These are phyloP conservation scores for Paramarasmius palmivorus DNA, from an alignment of 1,284 basidiomycete genomes.

Conservation along the genomic window DNA sequence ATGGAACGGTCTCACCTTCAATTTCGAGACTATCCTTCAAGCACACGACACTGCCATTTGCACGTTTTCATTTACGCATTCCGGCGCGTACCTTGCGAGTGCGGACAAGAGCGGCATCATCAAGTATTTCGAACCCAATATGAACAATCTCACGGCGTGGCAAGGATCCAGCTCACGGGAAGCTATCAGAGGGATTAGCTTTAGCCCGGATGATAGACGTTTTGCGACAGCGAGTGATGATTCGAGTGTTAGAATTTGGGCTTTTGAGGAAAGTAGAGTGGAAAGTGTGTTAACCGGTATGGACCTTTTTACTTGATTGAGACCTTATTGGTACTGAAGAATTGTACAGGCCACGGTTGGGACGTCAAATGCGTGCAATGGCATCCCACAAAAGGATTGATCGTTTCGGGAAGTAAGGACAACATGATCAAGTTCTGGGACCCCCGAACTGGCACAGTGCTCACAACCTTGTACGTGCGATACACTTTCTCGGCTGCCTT, in stretches of 20 bases:
- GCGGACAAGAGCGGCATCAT: slow-evolving; percentile 93
- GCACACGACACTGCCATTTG: slow-evolving; percentile 96
- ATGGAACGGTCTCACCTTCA: slow-evolving; percentile 99
- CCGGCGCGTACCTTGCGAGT: slow-evolving; percentile 88
- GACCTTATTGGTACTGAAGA: slow-evolving; percentile 4
- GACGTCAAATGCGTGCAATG: slow-evolving; percentile 98
- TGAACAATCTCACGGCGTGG: slow-evolving; percentile 97
- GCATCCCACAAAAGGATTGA: slow-evolving; percentile 94
- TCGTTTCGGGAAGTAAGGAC: slow-evolving; percentile 95
- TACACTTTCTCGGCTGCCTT: slow-evolving; percentile 1
- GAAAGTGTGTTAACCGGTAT: slow-evolving; percentile 85
- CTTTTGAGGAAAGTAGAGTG: slow-evolving; percentile 88
- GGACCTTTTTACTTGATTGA: slow-evolving; percentile 19
- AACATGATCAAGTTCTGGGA: slow-evolving; percentile 99
- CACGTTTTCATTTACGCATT: slow-evolving; percentile 87
- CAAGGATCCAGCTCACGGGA: slow-evolving; percentile 79
- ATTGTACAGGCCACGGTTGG: slow-evolving; percentile 95
- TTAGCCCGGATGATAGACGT: slow-evolving; percentile 87
- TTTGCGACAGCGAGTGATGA: slow-evolving; percentile 97
- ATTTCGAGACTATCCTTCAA: slow-evolving; percentile 98
- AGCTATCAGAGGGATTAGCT: slow-evolving; percentile 88
- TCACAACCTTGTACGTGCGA: slow-evolving; percentile 75
- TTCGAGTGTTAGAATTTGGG: slow-evolving; percentile 92
- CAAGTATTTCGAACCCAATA: slow-evolving; percentile 98
- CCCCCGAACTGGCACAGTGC: slow-evolving; percentile 83